Evolutionary conservation across 495 filamentous ascomycete species (phyloP).

Genomic region (Aspergillus avenaceus): DNA sequence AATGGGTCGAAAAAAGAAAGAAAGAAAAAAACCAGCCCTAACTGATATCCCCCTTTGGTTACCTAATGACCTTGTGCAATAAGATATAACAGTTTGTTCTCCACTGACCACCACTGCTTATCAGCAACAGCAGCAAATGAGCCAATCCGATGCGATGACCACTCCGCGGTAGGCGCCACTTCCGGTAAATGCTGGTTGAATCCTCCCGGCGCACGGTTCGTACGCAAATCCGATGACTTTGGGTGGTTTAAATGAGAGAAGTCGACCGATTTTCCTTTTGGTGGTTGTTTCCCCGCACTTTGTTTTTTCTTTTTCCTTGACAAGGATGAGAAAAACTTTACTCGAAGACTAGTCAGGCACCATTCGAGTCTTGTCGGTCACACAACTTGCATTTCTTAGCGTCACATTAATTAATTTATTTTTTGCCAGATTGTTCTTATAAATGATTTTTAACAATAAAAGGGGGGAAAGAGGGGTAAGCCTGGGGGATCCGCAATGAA

Average conservation of each 20-base stretch:
- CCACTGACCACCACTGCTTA: constrained; percentile 11
- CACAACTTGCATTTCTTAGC: neutral
- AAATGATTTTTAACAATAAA: no score
- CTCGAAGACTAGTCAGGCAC: neutral
- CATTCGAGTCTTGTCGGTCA: neutral
- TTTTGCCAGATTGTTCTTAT: no score
- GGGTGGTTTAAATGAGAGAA: neutral
- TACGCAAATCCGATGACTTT: neutral
- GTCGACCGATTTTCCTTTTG: neutral
- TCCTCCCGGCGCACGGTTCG: neutral
- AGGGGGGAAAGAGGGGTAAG: no score
- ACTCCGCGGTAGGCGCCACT: constrained; percentile 23
- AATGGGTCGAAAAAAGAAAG: no score
- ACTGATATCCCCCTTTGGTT: no score
- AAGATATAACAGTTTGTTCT: neutral
- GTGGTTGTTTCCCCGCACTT: neutral
- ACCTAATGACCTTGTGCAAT: neutral
- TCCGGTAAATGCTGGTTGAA: constrained; percentile 6
- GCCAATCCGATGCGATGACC: constrained; percentile 12
- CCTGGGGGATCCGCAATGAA: neutral
- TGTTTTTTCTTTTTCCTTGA: no score
- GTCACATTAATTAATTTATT: no score
- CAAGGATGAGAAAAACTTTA: neutral
- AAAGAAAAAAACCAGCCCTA: no score
- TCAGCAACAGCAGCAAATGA: constrained; percentile 10